Percentiles rank a stretch among this genome's conserved stretches.
Evolutionary conservation across 2,329 filamentous ascomycete species (phyloP).

Genomic region (Lasiodiplodia citricola): DNA sequence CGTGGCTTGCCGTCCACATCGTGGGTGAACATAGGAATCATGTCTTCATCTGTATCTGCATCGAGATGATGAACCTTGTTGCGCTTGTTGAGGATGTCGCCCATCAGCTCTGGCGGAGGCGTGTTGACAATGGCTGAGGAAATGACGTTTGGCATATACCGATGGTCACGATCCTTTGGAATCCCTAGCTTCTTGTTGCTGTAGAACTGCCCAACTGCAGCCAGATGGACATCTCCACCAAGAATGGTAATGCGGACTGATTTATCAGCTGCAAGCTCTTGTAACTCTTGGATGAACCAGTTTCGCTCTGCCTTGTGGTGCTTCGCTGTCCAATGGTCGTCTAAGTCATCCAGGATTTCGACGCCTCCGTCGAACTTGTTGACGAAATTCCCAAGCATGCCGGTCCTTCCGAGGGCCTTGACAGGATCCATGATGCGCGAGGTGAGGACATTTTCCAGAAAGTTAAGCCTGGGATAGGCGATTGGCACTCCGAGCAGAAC

Average conservation of each 20-base stretch:
- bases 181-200: slow-evolving; percentile 83
- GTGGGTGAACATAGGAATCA: slow-evolving; percentile 90
- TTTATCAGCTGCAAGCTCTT: slow-evolving; percentile 91
- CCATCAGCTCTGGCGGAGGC: slow-evolving; percentile 84
- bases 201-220: slow-evolving; percentile 92
- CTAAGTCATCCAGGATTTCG: slow-evolving; percentile 88
- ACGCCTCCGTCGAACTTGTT: slow-evolving; percentile 92
- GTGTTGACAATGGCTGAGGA: slow-evolving; percentile 94
- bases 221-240: slow-evolving; percentile 92
- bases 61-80: slow-evolving; percentile 76
- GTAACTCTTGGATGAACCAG: slow-evolving; percentile 85
- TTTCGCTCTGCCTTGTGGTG: slow-evolving; percentile 91
- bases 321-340: slow-evolving; percentile 97
- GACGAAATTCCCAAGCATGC: slow-evolving; percentile 77
- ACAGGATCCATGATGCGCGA: slow-evolving; percentile 85
- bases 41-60: slow-evolving; percentile 83
- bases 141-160: slow-evolving; percentile 96
- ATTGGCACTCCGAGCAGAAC: slow-evolving; percentile 78
- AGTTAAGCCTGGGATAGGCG: slow-evolving; percentile 55
- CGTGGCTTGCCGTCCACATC: slow-evolving; percentile 88
- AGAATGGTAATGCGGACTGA: slow-evolving; percentile 91
- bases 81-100: slow-evolving; percentile 89
- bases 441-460: slow-evolving; percentile 73
- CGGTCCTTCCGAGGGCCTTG: slow-evolving; percentile 83
- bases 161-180: slow-evolving; percentile 86